A percentile compares a stretch with the other conserved stretches of the same genome.
These are phyloP conservation scores for Aspergillus felis DNA, from an alignment of 2,329 filamentous ascomycete species.

Conservation along the genomic window DNA sequence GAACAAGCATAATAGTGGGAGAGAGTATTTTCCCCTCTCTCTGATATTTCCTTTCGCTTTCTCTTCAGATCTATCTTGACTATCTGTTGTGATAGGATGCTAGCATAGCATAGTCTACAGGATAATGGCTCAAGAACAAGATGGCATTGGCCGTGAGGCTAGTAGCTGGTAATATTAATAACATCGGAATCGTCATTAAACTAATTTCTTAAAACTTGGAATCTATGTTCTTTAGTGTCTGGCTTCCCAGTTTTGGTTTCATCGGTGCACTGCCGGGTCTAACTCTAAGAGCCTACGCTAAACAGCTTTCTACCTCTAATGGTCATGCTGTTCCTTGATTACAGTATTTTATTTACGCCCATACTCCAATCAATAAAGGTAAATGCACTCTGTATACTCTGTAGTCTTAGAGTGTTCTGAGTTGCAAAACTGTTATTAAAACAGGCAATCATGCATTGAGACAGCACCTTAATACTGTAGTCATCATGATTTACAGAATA, in stretches of 20 bases:
- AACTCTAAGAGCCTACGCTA: neutral
- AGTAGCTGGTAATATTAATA: neutral
- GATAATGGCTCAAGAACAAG: neutral
- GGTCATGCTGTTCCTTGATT: neutral
- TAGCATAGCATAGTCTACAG: neutral
- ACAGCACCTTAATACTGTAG: neutral
- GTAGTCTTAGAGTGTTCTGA: neutral
- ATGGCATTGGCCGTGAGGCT: too few relatives aligned
- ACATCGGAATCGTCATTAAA: neutral
- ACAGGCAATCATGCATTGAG: neutral
- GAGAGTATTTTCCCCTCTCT: neutral
- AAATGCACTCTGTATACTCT: neutral
- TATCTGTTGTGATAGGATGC: neutral
- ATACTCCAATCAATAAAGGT: neutral
- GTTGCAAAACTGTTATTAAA: neutral
- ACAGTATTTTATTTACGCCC: too few relatives aligned
- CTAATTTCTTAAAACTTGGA: neutral
- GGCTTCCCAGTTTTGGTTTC: neutral
- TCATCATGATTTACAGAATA: neutral
- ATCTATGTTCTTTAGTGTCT: neutral
- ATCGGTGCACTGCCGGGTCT: neutral
- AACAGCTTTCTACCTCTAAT: neutral
- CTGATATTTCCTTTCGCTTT: neutral
- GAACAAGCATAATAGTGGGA: neutral
- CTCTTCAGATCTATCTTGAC: neutral